Base-by-base conservation (phyloP, 495 filamentous ascomycete genomes). In the Trichocladium antarcticum region DNA sequence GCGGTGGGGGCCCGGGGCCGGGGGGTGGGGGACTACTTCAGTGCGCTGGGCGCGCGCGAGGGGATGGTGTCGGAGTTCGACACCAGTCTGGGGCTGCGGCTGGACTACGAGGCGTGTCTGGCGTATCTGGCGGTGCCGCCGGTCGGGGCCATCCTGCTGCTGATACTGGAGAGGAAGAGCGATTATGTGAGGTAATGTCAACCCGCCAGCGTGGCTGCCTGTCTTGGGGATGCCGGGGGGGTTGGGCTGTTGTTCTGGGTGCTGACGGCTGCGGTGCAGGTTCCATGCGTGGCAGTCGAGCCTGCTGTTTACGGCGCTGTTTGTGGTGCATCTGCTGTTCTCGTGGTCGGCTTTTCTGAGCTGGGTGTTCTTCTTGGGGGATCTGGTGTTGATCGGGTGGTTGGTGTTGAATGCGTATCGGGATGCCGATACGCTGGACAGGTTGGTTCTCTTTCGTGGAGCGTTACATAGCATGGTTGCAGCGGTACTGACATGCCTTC, bases 131-230 rank as follows among this genome's bases (percentile, higher is more conserved):
- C 82, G 50, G 66, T 93, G 16, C 92, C 92, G 58, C 92, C 92
- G 14, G 80, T 89, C 0, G 92, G 90, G 22, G 85, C 81, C 22
- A 85, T 95, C 10, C 66, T 95, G 54, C 64, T 98, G 60, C 63
- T 98, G 52, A 74, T 97, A 54, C 54, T 88, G 50, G 92, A 98
- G 74, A 78, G 87, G 57, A 90, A 92, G 75, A 95, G 88, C 57
- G 92, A 97, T 67, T 98, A 95, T 63, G 92, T 98, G 32, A 73
- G 92, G 87, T 94, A 64, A n/a, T n/a, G n/a, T n/a, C n/a, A n/a
- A n/a, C n/a, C n/a, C n/a, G n/a, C n/a, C n/a, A n/a, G n/a, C n/a
- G n/a, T n/a, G n/a, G n/a, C n/a, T n/a, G n/a, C n/a, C n/a, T n/a
- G n/a, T n/a, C 8, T 3, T 27, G 24, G 8, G 11, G 20, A 24